Conservation (phyloP, 2,329 filamentous ascomycete species). For the Cordyceps farinosa region DNA sequence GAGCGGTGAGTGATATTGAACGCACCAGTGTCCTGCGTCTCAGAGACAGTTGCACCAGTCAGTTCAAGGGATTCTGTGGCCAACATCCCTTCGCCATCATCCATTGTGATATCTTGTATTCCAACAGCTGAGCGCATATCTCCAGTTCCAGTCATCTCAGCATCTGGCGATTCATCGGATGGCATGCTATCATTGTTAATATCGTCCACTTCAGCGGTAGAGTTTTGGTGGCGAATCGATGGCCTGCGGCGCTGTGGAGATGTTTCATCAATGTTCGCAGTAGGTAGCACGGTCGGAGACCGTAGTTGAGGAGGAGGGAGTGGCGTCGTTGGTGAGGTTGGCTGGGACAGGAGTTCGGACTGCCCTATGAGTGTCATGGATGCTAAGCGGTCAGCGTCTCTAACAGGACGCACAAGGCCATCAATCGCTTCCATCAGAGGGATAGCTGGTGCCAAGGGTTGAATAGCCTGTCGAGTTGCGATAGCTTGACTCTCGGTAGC, state of each 20-base stretch:
- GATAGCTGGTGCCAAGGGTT: constrained; percentile 64
- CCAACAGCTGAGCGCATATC: constrained; percentile 79
- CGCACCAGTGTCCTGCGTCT: constrained; percentile 80
- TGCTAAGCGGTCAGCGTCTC: constrained; percentile 76
- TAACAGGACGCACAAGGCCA: constrained; percentile 74
- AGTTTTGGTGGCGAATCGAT: constrained; percentile 85
- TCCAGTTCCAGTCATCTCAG: constrained; percentile 74
- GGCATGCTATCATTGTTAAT: constrained; percentile 77
- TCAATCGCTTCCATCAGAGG: constrained; percentile 67
- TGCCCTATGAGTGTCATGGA: constrained; percentile 73
- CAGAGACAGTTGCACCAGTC: constrained; percentile 73
- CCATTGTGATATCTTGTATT: constrained; percentile 77
- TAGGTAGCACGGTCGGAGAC: constrained; percentile 53
- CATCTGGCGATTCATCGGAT: constrained; percentile 72
- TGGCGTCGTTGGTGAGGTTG: constrained; percentile 85
- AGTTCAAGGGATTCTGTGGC: constrained; percentile 71
- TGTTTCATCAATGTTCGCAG: constrained; percentile 49
- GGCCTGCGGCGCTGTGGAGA: constrained; percentile 65
- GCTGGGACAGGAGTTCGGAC: constrained; percentile 75
- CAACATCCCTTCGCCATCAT: constrained; percentile 75
- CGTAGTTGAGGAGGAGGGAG: constrained; percentile 61
- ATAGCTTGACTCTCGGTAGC: constrained; percentile 48
- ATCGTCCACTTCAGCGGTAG: constrained; percentile 86
- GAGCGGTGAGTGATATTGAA: constrained; percentile 92
- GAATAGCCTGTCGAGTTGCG: constrained; percentile 43